These are phyloP conservation scores for Conringia planisiliqua DNA, from an alignment of 345 rosid species.

Conservation along the genomic window DNA sequence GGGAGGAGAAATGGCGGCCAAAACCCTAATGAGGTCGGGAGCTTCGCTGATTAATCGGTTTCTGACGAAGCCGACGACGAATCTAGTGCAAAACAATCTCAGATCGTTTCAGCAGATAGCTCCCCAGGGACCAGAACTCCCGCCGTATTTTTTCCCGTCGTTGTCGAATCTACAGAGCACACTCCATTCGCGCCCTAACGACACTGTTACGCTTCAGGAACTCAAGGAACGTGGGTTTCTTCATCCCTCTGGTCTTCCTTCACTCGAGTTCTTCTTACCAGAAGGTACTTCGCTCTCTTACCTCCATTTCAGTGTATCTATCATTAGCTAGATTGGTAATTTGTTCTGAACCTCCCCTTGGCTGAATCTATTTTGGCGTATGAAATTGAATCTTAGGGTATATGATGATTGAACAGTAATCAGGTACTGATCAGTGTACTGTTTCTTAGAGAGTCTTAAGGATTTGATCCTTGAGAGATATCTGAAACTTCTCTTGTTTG, in stretches of 20 bases:
- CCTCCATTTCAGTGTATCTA: background rate
- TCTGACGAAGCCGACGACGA: slow-evolving; percentile 37
- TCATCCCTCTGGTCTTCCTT: slow-evolving; percentile 82
- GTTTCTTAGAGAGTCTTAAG: background rate
- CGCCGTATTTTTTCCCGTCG: slow-evolving; percentile 62
- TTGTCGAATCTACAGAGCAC: slow-evolving; percentile 42
- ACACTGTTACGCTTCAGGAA: slow-evolving; percentile 34
- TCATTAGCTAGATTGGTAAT: slow-evolving; percentile 7
- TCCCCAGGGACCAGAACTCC: slow-evolving; percentile 34
- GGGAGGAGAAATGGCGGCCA: slow-evolving; percentile 55
- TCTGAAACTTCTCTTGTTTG: background rate
- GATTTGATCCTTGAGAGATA: background rate
- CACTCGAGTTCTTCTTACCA: slow-evolving; percentile 82
- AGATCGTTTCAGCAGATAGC: slow-evolving; percentile 27
- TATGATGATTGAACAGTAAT: background rate
- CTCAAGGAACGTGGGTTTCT: slow-evolving; percentile 46
- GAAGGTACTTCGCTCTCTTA: slow-evolving; percentile 46
- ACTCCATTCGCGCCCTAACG: slow-evolving; percentile 39
- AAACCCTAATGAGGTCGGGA: slow-evolving; percentile 62
- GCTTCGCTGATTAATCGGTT: slow-evolving; percentile 59
- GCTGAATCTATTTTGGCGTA: background rate
- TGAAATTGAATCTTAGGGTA: background rate
- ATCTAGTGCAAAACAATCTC: slow-evolving; percentile 33
- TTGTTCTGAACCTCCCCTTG: background rate
- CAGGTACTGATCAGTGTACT: background rate